Conservation (phyloP, 2,329 filamentous ascomycete genomes). For the Fusarium cicatricum region DNA sequence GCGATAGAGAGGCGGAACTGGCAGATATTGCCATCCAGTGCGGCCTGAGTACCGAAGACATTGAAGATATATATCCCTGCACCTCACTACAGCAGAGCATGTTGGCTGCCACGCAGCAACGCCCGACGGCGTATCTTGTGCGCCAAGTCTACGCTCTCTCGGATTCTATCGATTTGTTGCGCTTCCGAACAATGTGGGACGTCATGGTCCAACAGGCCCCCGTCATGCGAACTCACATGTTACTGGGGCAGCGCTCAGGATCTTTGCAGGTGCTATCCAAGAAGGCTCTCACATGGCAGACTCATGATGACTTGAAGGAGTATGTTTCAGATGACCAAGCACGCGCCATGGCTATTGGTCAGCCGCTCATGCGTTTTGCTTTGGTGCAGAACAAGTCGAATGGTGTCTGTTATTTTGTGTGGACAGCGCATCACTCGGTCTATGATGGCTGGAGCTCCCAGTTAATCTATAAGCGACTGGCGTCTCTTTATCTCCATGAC, state of each 20-base stretch:
- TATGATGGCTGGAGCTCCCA: no score
- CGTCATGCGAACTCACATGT: neutral
- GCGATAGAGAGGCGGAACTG: neutral
- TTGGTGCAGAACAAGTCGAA: neutral
- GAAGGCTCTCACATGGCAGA: neutral
- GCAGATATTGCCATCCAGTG: neutral
- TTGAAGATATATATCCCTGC: neutral
- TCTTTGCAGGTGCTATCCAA: neutral
- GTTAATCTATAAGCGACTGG: no score
- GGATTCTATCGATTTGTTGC: neutral
- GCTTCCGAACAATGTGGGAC: neutral
- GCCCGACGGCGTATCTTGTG: neutral
- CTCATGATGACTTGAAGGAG: neutral
- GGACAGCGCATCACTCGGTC: no score
- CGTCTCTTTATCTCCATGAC: no score
- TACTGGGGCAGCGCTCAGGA: neutral
- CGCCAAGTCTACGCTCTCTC: neutral
- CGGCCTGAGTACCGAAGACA: neutral
- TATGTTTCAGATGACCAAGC: neutral
- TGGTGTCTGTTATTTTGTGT: no score
- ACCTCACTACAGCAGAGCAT: neutral
- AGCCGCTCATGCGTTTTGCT: neutral
- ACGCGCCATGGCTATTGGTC: neutral
- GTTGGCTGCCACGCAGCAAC: neutral
- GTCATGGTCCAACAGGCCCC: neutral